Percentiles rank a stretch among this genome's conserved stretches.
phyloP scores from a whole-genome alignment of 129 eudicot species.

The Sambucus nigra region DNA sequence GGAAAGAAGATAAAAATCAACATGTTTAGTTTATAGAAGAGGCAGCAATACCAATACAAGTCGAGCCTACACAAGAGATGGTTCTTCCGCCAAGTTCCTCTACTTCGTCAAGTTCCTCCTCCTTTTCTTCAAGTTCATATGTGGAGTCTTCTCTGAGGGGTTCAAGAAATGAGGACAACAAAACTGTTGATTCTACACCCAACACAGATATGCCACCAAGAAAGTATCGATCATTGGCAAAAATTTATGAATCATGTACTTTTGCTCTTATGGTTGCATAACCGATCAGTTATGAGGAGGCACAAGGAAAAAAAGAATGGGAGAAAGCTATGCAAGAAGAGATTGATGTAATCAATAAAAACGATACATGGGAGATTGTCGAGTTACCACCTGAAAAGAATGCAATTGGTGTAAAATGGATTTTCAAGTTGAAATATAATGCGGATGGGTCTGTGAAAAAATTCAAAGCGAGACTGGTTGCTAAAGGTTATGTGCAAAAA shows the following conservation, averaged over 20 bases:
- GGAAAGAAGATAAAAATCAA: too few relatives aligned
- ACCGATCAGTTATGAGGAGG: neutral
- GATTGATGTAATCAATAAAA: neutral
- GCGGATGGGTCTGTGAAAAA: neutral
- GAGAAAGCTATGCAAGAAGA: constrained; percentile 2
- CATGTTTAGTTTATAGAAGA: too few relatives aligned
- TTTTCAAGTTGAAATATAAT: neutral
- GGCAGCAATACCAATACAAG: neutral
- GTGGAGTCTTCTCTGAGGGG: neutral
- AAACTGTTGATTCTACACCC: neutral
- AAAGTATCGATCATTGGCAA: too few relatives aligned
- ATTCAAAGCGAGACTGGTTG: neutral
- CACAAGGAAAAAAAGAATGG: neutral
- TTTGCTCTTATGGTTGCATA: neutral
- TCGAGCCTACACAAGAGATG: too few relatives aligned
- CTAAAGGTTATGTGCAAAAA: neutral
- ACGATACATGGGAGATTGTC: constrained; percentile 1
- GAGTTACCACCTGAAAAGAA: neutral
- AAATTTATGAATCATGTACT: too few relatives aligned
- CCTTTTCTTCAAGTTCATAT: too few relatives aligned
- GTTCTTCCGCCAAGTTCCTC: too few relatives aligned
- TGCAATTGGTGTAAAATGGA: neutral
- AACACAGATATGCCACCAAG: too few relatives aligned
- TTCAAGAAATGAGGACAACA: neutral
- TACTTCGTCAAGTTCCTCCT: too few relatives aligned